Evolutionary conservation across 2,329 filamentous ascomycete species (phyloP).

Genomic region (Ambrosiella xylebori): DNA sequence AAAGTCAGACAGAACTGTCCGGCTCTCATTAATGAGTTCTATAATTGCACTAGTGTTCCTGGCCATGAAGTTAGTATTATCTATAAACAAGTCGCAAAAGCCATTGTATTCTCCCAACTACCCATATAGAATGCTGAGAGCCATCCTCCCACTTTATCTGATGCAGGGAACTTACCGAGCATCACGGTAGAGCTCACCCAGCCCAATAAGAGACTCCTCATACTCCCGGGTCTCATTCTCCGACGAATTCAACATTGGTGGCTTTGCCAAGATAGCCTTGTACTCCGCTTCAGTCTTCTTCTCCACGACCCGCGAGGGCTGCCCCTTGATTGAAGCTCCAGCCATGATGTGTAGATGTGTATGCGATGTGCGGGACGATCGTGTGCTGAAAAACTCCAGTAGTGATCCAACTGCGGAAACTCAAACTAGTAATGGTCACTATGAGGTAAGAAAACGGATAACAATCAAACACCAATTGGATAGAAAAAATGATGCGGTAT

Average conservation of each 20-base stretch:
- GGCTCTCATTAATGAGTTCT: slow-evolving; percentile 74
- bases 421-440: too few relatives aligned
- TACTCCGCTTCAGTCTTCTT: slow-evolving; percentile 69
- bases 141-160: too few relatives aligned
- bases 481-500: not conserved
- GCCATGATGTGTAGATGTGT: slow-evolving; percentile 47
- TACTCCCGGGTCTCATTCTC: slow-evolving; percentile 84
- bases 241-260: slow-evolving; percentile 55
- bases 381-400: not conserved
- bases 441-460: not conserved
- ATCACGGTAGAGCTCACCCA: slow-evolving; percentile 87
- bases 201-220: slow-evolving; percentile 68
- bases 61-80: not conserved
- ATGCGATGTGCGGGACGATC: not conserved
- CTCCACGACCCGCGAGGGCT: slow-evolving; percentile 3
- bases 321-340: slow-evolving; percentile 43
- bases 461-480: not conserved
- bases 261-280: slow-evolving; percentile 74
- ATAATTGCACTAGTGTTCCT: slow-evolving; percentile 74
- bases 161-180: slow-evolving; percentile 37
- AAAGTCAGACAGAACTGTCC: slow-evolving; percentile 83
- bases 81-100: too few relatives aligned
- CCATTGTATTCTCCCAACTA: too few relatives aligned
- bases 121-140: not conserved
- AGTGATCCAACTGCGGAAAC: too few relatives aligned